Evolutionary conservation across 1,139 yeast species (phyloP).

Genomic region (Candida albicans): DNA sequence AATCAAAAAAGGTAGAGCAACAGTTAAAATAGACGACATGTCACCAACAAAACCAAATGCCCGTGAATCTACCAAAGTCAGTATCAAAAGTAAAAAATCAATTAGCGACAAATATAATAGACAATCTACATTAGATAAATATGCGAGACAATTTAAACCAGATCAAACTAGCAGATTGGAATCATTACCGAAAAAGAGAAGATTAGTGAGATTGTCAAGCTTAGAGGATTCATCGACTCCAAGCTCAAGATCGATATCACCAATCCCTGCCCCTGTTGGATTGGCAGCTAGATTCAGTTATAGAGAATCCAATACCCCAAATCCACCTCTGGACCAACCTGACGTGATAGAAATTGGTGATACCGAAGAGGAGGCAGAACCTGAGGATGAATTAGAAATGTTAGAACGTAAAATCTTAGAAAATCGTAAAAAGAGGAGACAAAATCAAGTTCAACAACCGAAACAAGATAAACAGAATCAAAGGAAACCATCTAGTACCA

Average conservation of each 20-base stretch:
- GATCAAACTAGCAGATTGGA: constrained; percentile 22
- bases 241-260: constrained; percentile 12
- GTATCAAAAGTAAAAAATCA: constrained; percentile 52
- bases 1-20: constrained; percentile 29
- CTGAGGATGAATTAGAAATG: constrained; percentile 41
- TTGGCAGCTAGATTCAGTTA: constrained; percentile 16
- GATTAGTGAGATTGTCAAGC: constrained; percentile 37
- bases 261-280: constrained; percentile 15
- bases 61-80: constrained; percentile 54
- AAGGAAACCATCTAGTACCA: not conserved
- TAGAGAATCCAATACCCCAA: constrained; percentile 12
- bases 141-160: constrained; percentile 21
- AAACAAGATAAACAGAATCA: not conserved
- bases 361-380: constrained; percentile 15
- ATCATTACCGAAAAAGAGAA: constrained; percentile 29
- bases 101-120: constrained; percentile 52
- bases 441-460: constrained; percentile 11
- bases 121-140: constrained; percentile 26
- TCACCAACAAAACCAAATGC: constrained; percentile 21
- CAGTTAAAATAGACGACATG: constrained; percentile 21
- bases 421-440: constrained; percentile 27
- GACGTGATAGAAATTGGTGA: not conserved
- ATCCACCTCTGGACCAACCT: not conserved
- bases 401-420: constrained; percentile 40
- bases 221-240: constrained; percentile 15